phyloP scores from a whole-genome alignment of 768 basidiomycete species.

The Thelephora ganbajun region DNA sequence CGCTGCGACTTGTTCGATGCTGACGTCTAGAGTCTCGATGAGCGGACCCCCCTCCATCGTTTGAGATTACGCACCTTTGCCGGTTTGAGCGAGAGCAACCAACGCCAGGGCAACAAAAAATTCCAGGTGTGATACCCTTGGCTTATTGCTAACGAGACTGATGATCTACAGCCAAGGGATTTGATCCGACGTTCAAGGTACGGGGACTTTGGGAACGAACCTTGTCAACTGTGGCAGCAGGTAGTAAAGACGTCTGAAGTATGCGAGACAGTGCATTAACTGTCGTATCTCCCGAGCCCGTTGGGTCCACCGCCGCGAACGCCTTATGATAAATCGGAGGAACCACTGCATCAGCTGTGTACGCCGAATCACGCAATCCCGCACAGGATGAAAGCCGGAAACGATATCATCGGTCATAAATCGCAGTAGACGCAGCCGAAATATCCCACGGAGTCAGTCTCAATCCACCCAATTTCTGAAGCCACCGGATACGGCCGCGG shows the following conservation, averaged over 20 bases:
- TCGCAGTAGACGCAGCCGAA: constrained; percentile 2
- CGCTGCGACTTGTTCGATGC: constrained; percentile 70
- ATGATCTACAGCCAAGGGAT: constrained; percentile 48
- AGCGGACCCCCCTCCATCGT: neutral
- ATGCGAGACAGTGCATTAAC: constrained; percentile 75
- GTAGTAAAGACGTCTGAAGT: constrained; percentile 60
- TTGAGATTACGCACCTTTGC: constrained; percentile 39
- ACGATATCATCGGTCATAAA: neutral
- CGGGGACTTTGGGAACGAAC: constrained; percentile 24
- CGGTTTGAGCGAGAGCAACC: constrained; percentile 73
- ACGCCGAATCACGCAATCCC: constrained; percentile 4
- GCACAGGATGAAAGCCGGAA: neutral
- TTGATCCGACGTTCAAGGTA: neutral
- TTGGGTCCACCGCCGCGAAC: constrained; percentile 61
- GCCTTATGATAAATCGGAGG: constrained; percentile 66
- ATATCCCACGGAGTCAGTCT: no score
- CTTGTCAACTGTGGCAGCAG: constrained; percentile 73
- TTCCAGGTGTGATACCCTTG: constrained; percentile 75
- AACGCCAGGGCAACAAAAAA: constrained; percentile 87
- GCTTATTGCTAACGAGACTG: constrained; percentile 69
- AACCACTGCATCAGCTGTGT: constrained; percentile 65
- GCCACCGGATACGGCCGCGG: no score
- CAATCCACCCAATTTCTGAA: no score
- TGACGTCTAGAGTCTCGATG: constrained; percentile 38
- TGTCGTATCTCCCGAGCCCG: constrained; percentile 61